These are phyloP conservation scores for Stylosanthes scabra DNA, from an alignment of 331 rosid genomes.

Conservation along the genomic window DNA sequence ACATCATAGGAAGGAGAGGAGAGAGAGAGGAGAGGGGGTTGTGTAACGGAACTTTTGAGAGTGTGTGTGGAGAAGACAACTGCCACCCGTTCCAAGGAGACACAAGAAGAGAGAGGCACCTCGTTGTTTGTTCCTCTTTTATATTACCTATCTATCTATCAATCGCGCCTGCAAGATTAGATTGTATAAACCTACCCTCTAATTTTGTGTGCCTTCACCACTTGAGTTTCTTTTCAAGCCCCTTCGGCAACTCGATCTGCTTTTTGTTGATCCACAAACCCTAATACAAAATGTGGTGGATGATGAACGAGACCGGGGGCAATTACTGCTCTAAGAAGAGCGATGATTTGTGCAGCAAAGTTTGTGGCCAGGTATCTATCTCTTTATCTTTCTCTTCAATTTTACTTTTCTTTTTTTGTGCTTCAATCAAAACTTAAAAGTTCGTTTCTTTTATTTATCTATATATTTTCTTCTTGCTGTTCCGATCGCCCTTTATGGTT, in stretches of 20 bases:
- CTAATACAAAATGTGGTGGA: conserved; percentile 75
- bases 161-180: not conserved
- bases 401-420: not conserved
- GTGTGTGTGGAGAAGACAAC: conserved; percentile 35
- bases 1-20: conserved; percentile 8
- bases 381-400: not conserved
- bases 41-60: conserved; percentile 40
- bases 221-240: not conserved
- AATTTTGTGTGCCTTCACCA: no score
- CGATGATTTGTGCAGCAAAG: conserved; percentile 90
- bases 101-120: conserved; percentile 22
- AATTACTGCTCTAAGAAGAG: conserved; percentile 85
- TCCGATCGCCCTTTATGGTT: not conserved
- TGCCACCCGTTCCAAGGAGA: conserved; percentile 23
- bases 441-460: not conserved
- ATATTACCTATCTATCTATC: not conserved
- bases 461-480: not conserved
- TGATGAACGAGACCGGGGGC: conserved; percentile 84
- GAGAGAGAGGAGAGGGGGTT: conserved; percentile 38
- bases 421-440: not conserved
- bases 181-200: no score
- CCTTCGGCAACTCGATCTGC: conserved; percentile 18
- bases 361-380: conserved; percentile 89
- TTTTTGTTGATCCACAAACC: not conserved
- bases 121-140: conserved; percentile 27